A percentile compares a stretch with the other conserved stretches of the same genome.
Evolutionary conservation across 2,329 filamentous ascomycete genomes (phyloP).

Genomic region (Aureobasidium sp.): DNA sequence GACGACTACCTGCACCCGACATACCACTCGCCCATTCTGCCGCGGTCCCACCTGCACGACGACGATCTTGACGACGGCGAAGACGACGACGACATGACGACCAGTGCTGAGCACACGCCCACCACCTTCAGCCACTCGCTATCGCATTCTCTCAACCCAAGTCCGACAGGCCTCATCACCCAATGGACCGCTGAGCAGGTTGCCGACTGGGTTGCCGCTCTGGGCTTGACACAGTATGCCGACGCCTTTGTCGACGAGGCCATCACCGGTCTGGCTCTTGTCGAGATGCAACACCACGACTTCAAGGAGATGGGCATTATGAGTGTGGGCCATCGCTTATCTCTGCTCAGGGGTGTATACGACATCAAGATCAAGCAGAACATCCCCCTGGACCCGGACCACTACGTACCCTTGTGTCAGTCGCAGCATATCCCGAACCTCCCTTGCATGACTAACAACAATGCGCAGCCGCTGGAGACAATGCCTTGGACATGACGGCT

Average conservation of each 20-base stretch:
- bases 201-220: conserved; percentile 73
- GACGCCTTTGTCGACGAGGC: conserved; percentile 84
- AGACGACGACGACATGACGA: conserved; percentile 37
- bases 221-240: conserved; percentile 75
- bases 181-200: conserved; percentile 82
- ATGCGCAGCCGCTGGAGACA: conserved; percentile 70
- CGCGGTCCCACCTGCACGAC: neutral
- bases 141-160: conserved; percentile 41
- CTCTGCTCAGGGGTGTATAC: conserved; percentile 91
- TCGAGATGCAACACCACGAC: conserved; percentile 83
- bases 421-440: conserved; percentile 15
- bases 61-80: conserved; percentile 34
- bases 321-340: conserved; percentile 89
- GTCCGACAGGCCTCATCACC: conserved; percentile 66
- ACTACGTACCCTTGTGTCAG: conserved; percentile 88
- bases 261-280: conserved; percentile 83
- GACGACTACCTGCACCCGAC: neutral
- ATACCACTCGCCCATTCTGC: neutral
- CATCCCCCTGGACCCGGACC: conserved; percentile 80
- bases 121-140: conserved; percentile 64
- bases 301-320: conserved; percentile 88
- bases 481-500: conserved; percentile 74
- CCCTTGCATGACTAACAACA: conserved; percentile 16
- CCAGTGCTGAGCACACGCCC: conserved; percentile 58
- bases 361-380: conserved; percentile 93